A percentile compares a stretch with the other conserved stretches of the same genome.
phyloP scores from a whole-genome alignment of 306 rosid species.

The Mimosa pudica region DNA sequence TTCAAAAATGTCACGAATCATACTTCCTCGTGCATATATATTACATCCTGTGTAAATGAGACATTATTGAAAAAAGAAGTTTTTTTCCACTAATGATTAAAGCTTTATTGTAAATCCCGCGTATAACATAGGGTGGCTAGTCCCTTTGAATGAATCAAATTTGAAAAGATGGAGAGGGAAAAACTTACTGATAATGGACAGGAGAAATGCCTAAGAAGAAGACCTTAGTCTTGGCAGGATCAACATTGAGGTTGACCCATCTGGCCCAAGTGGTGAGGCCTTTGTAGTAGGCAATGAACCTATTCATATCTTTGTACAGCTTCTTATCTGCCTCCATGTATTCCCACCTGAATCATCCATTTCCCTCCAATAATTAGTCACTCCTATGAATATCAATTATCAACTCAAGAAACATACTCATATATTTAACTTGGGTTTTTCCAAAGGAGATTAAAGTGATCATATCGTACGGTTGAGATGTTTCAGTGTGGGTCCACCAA shows the following conservation, averaged over 20 bases:
- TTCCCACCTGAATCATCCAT: constrained; percentile 64
- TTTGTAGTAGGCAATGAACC: constrained; percentile 69
- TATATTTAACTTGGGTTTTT: background rate
- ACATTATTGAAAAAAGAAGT: too few species aligned
- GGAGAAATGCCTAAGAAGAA: constrained; percentile 96
- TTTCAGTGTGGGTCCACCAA: constrained; percentile 96
- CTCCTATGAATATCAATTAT: too few species aligned
- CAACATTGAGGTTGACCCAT: constrained; percentile 67
- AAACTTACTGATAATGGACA: constrained; percentile 76
- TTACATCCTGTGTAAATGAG: too few species aligned
- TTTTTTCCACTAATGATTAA: too few species aligned
- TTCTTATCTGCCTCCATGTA: constrained; percentile 58
- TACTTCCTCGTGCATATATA: too few species aligned
- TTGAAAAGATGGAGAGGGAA: too few species aligned
- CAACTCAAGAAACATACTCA: too few species aligned
- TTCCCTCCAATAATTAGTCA: too few species aligned
- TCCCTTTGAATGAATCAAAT: too few species aligned
- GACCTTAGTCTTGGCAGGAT: constrained; percentile 76
- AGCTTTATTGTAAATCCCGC: too few species aligned
- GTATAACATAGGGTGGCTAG: too few species aligned
- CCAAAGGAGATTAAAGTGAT: background rate
- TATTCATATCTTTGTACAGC: constrained; percentile 80
- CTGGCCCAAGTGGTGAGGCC: constrained; percentile 87
- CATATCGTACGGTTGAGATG: constrained; percentile 65
- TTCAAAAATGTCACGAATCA: too few species aligned